Conservation (phyloP, 768 basidiomycete genomes). For the Mycena rebaudengoi region DNA sequence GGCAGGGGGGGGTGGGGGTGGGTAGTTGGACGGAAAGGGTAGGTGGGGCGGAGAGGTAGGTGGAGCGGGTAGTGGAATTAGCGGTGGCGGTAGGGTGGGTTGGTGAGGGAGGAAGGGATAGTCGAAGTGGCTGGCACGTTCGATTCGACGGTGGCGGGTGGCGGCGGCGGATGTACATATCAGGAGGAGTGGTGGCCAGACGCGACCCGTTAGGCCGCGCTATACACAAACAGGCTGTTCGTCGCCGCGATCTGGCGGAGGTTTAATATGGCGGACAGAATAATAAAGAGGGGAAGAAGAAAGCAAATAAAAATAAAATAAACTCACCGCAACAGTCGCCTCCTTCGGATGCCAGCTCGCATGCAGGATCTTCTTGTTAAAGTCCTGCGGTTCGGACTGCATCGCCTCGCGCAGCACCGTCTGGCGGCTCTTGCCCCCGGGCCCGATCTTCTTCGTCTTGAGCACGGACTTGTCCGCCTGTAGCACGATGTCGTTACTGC, state of each 20-base stretch:
- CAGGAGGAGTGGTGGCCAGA: too few relatives aligned
- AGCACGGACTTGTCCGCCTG: constrained; percentile 99
- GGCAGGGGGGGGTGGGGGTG: too few relatives aligned
- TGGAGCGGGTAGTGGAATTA: too few relatives aligned
- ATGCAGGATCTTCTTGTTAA: constrained; percentile 97
- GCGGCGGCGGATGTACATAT: too few relatives aligned
- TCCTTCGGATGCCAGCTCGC: constrained; percentile 98
- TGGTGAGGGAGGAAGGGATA: too few relatives aligned
- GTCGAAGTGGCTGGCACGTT: too few relatives aligned
- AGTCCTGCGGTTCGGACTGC: constrained; percentile 87
- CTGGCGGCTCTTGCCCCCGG: constrained; percentile 58
- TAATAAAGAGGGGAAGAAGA: constrained; percentile 1
- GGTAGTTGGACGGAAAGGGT: too few relatives aligned
- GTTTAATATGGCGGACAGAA: constrained; percentile 8
- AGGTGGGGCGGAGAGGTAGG: too few relatives aligned
- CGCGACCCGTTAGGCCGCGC: constrained; percentile 73
- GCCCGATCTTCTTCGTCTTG: constrained; percentile 90
- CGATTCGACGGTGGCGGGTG: too few relatives aligned
- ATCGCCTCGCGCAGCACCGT: constrained; percentile 83
- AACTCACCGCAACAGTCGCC: constrained; percentile 93
- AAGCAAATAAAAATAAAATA: background rate
- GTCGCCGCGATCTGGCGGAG: constrained; percentile 87
- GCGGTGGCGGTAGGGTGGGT: too few relatives aligned
- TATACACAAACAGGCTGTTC: constrained; percentile 93
- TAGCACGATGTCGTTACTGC: constrained; percentile 85